These are phyloP conservation scores for Rhizophora mangle DNA, from an alignment of 345 rosid species.

Conservation along the genomic window DNA sequence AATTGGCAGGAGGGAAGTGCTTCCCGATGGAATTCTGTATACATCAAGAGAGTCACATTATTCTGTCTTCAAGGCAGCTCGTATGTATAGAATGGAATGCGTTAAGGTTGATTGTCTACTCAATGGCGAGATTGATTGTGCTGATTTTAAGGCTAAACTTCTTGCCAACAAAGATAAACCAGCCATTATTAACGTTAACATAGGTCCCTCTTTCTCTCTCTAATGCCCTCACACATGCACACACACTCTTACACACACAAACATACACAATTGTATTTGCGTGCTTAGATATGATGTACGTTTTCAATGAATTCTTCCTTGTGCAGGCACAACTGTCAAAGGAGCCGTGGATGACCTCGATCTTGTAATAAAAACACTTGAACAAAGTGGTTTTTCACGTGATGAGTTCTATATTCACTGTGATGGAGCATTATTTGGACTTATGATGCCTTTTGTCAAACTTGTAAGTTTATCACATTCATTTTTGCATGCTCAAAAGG, in stretches of 20 bases:
- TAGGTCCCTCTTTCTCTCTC: conserved; percentile 44
- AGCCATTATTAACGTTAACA: conserved; percentile 84
- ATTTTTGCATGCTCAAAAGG: not conserved
- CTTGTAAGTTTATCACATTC: conserved; percentile 45
- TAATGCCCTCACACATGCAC: not conserved
- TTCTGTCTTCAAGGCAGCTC: conserved; percentile 90
- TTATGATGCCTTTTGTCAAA: conserved; percentile 96
- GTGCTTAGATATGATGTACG: not conserved
- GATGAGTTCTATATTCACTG: conserved; percentile 91
- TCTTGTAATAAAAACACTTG: conserved; percentile 80
- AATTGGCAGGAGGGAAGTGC: conserved; percentile 69
- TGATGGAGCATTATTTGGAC: conserved; percentile 96
- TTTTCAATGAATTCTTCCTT: not conserved
- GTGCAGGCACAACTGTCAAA: conserved; percentile 85
- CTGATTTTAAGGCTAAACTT: conserved; percentile 58
- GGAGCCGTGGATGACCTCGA: conserved; percentile 99
- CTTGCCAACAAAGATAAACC: conserved; percentile 86
- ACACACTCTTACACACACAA: not conserved
- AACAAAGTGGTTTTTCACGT: conserved; percentile 72
- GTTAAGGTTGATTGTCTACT: conserved; percentile 64
- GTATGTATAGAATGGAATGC: conserved; percentile 93
- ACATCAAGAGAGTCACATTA: conserved; percentile 85
- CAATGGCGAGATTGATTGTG: conserved; percentile 87
- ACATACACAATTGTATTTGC: too few species aligned
- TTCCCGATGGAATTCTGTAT: conserved; percentile 86